Base-by-base conservation (phyloP, 805 yeast species). In the Nadsonia fulvescens region DNA sequence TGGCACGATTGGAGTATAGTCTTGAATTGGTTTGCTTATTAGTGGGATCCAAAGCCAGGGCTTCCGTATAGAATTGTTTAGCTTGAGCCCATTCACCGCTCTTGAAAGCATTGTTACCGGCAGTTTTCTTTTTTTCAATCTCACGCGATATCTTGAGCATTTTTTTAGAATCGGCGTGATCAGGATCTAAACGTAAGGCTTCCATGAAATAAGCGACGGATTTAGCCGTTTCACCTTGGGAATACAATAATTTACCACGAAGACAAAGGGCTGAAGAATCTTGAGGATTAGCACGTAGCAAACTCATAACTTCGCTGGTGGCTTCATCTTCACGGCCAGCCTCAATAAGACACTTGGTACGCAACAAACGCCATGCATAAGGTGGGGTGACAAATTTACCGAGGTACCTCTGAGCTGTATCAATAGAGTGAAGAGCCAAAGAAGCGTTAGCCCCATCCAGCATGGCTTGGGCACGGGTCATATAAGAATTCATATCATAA, bases 1-100 rank as follows among this genome's bases (percentile, higher is more conserved):
- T 82, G 0, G 96, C 94, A 36, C 94, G 61, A 50, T 86, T 86
- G 6, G 93, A 72, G 44, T 58, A 79, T 35, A 73, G 69, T 31
- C 40, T 44, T 24, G 51, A 30, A 29, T 42, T 47, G 9, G 38
- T 38, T 16, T 71, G 61, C 2, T 77, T 66, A 27, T 71, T 70
- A 8, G 50, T 37, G 3, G 63, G 53, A 37, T 73, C 73, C 8
- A 73, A 36, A 15, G 60, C 72, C 18, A 86, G 74, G 6, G 94
- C 95, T 33, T 60, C 46, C 1, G 86, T 63, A 48, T 89, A 86
- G 3, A 58, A 45, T 7, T 62, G 70, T n/a, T 71, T 54, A 5
- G 95, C 94, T 17, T 58, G 56, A 4, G 56, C 58, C 37, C 55
- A 72, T 36, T 69, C 56, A 20, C 79, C 74, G 12, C 58, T 55